Evolutionary conservation across 192 early-diverging fungal genomes (phyloP), one percentile per base, ranked within the genome.

Genomic region (Gryganskiella cystojenkinii): DNA sequence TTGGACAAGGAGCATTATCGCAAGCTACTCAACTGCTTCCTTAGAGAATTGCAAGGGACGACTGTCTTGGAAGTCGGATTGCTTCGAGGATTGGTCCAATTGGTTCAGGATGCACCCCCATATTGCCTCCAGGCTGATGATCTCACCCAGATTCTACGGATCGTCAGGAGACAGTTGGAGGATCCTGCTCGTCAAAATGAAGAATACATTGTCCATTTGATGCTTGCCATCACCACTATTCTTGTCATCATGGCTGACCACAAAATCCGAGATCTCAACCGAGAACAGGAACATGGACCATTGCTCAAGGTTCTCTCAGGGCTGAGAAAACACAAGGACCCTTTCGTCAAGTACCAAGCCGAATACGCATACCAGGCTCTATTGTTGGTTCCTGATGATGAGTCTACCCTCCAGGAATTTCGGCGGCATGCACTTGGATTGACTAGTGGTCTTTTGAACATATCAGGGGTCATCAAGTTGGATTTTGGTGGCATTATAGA

Each of bases 181-280:
- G 50, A 7, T 27, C 49, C 61, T 8, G 46, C 49, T 11, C 52
- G 28, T 2, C 52, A 54, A 27, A 17, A 24, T 0, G 17, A 33
- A 22, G 50, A 51, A 9, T 22, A 64, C 34, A 31, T 31, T 5
- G 40, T 35, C 22, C 45, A 49, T 7, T 30, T 64, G n/a, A 64
- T 49, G 5, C 20, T 50, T 15, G 63, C 52, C 3, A 35, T 65
- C 15, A 55, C 63, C 15, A 25, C 10, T 19, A 52, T 65, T 0
- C 52, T 65, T 4, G 63, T 54, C n/a, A 51, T 50, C 52, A 65
- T 65, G 63, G 63, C 52, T 45, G 52, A 54, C 37, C n/a, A 34
- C 40, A 25, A 44, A n/a, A 34, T 56, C 25, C 37, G 44, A 24
- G 63, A 35, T 22, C 28, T 65, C 24, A n/a, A 44, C 6, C 51